A percentile compares a stretch with the other conserved stretches of the same genome.
phyloP scores from a whole-genome alignment of 306 rosid species.

The Styphnolobium japonicum region DNA sequence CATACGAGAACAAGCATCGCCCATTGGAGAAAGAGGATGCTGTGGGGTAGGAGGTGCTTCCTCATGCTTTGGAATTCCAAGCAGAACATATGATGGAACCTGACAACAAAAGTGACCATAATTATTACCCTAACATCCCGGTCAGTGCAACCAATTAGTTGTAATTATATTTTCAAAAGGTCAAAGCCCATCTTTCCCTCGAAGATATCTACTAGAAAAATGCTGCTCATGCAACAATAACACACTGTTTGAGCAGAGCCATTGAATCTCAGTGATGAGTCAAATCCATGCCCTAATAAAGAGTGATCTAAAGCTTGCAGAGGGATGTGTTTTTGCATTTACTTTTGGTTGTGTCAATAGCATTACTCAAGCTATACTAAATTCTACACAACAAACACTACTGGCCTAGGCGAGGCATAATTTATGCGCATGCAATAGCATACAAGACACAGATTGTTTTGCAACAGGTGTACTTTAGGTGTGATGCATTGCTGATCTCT shows the following conservation, averaged over 20 bases:
- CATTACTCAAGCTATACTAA: neutral
- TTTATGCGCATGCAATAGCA: neutral
- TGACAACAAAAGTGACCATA: slow-evolving; percentile 19
- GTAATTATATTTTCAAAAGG: neutral
- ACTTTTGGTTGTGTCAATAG: neutral
- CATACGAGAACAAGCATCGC: slow-evolving; percentile 73
- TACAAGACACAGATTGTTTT: neutral
- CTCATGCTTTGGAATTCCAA: slow-evolving; percentile 73
- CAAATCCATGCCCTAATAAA: neutral
- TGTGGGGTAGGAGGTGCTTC: slow-evolving; percentile 69
- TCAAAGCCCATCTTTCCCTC: neutral
- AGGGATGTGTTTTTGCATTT: neutral
- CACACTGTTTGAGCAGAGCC: neutral
- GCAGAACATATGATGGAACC: slow-evolving; percentile 74
- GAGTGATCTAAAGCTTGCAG: neutral
- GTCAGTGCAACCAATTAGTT: neutral
- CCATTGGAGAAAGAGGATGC: slow-evolving; percentile 71
- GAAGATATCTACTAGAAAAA: neutral
- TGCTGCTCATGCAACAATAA: neutral
- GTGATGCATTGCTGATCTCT: neutral
- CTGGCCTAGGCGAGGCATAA: neutral
- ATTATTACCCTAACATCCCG: neutral
- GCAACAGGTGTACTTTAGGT: neutral
- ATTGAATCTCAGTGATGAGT: neutral
- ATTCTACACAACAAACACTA: neutral